Conservation (phyloP, 371 early-diverging fungal species). For the Apophysomyces elegans region DNA sequence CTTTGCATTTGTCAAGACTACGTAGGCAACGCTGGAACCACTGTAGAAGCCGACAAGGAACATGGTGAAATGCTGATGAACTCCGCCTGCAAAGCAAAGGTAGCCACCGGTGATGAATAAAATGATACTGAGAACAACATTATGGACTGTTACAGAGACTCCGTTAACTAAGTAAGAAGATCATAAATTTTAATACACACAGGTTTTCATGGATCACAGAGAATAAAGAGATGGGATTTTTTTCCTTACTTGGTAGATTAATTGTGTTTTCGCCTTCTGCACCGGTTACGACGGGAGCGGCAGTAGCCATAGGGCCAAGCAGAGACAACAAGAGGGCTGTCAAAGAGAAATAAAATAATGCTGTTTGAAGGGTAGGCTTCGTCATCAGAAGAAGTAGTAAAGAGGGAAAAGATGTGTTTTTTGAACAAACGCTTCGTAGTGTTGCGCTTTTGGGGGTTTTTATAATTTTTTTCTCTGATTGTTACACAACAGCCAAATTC, state of each 20-base stretch:
- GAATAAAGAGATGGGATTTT: no score
- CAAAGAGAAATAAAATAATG: slow-evolving; percentile 6
- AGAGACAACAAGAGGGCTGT: slow-evolving; percentile 2
- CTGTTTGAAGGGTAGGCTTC: slow-evolving; percentile 3
- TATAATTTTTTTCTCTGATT: background rate
- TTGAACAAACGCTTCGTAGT: background rate
- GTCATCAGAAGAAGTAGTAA: background rate
- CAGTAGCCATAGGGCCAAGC: background rate
- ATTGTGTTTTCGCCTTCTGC: slow-evolving; percentile 7
- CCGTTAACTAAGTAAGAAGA: slow-evolving; percentile 31
- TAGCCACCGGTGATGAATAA: slow-evolving; percentile 54
- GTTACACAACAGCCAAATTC: slow-evolving; percentile 5
- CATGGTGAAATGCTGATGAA: slow-evolving; percentile 61
- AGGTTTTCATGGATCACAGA: no score
- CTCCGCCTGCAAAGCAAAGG: slow-evolving; percentile 51
- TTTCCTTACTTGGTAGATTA: slow-evolving; percentile 1
- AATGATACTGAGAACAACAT: slow-evolving; percentile 56
- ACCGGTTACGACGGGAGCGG: slow-evolving; percentile 5
- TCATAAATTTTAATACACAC: no score
- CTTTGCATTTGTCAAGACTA: slow-evolving; percentile 57
- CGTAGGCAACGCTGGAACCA: slow-evolving; percentile 56
- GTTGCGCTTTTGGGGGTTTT: background rate
- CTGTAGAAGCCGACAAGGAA: slow-evolving; percentile 65
- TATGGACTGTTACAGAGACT: slow-evolving; percentile 48
- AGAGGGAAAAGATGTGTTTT: background rate